Conservation (phyloP, 805 yeast genomes). For the Barnettozyma pratensis region DNA sequence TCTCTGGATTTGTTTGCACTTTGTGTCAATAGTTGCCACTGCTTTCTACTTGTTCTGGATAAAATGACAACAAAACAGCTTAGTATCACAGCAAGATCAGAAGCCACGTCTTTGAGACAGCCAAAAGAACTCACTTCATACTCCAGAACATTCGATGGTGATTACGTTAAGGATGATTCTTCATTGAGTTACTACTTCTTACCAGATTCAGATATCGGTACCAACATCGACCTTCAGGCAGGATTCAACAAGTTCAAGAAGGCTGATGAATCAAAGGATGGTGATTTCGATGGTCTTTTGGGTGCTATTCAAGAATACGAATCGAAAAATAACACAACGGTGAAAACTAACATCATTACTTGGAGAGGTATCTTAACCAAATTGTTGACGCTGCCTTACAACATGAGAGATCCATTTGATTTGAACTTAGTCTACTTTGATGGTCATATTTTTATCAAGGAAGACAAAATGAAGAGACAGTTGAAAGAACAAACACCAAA, state of each 20-base stretch:
- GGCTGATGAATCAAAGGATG: slow-evolving; percentile 52
- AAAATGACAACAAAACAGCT: slow-evolving; percentile 14
- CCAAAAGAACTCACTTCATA: slow-evolving; percentile 78
- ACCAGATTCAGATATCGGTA: slow-evolving; percentile 68
- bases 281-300: slow-evolving; percentile 55
- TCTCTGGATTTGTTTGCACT: too few relatives aligned
- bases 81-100: slow-evolving; percentile 40
- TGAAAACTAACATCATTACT: slow-evolving; percentile 64
- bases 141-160: slow-evolving; percentile 57
- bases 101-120: slow-evolving; percentile 68
- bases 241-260: slow-evolving; percentile 59
- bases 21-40: too few relatives aligned
- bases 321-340: slow-evolving; percentile 33
- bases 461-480: slow-evolving; percentile 24
- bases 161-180: slow-evolving; percentile 44
- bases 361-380: slow-evolving; percentile 83
- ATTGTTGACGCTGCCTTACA: slow-evolving; percentile 63
- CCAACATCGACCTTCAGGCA: slow-evolving; percentile 51
- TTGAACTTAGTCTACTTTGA: slow-evolving; percentile 67
- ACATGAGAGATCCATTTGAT: slow-evolving; percentile 49
- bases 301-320: slow-evolving; percentile 55
- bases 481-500: slow-evolving; percentile 22
- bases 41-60: too few relatives aligned
- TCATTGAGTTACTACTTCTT: slow-evolving; percentile 71
- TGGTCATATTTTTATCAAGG: slow-evolving; percentile 64